Evolutionary conservation across 805 yeast genomes (phyloP).

Genomic region (Suhomyces faveliae): DNA sequence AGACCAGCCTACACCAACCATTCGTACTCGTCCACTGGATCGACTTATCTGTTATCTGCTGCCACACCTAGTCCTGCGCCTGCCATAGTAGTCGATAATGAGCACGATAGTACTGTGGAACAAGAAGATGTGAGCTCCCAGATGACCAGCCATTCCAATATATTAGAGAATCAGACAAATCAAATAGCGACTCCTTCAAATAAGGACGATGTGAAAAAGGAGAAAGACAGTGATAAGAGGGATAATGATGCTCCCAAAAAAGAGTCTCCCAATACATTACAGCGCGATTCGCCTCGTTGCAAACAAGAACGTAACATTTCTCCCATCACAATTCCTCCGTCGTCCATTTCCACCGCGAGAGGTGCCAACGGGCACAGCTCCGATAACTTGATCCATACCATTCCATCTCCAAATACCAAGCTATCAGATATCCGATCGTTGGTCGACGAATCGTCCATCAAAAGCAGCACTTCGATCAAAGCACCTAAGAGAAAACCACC

Average conservation of each 20-base stretch:
- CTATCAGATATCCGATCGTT: conserved; percentile 8
- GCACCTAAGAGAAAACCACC: conserved; percentile 29
- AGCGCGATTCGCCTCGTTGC: background rate
- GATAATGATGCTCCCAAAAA: background rate
- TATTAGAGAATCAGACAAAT: background rate
- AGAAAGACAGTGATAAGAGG: no score
- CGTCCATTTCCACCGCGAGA: conserved; percentile 29
- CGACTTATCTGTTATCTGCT: conserved; percentile 17
- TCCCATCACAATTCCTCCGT: conserved; percentile 28
- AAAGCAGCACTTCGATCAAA: conserved; percentile 3
- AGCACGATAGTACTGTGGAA: background rate
- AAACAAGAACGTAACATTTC: conserved; percentile 10
- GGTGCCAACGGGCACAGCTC: conserved; percentile 21
- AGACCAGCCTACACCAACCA: conserved; percentile 11
- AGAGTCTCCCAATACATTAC: background rate
- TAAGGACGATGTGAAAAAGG: background rate
- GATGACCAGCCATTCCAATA: background rate
- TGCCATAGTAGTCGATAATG: conserved; percentile 4
- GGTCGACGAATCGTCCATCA: background rate
- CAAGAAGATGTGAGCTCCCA: background rate
- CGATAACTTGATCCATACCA: conserved; percentile 16
- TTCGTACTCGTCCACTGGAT: conserved; percentile 28
- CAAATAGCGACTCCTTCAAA: no score
- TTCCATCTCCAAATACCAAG: conserved; percentile 5
- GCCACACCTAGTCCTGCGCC: conserved; percentile 7